Evolutionary conservation across 352 stramenopile genomes (phyloP).

Genomic region (Lagenidium sp.): DNA sequence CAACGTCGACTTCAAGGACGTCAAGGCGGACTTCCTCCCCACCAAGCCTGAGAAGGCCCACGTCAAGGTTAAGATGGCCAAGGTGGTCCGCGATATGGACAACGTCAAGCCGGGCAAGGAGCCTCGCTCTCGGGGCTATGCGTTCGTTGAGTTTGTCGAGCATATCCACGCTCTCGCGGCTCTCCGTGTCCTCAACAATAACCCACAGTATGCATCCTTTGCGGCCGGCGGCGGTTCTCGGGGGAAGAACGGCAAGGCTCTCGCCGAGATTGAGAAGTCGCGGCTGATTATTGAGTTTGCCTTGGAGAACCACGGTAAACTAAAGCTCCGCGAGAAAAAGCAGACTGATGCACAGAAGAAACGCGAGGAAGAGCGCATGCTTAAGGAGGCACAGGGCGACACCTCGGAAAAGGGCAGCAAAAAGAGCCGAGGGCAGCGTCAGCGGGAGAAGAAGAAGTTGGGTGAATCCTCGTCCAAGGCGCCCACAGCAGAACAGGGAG

Average conservation of each 20-base stretch:
- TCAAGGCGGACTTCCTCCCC: slow-evolving; percentile 53
- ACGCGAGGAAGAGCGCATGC: slow-evolving; percentile 48
- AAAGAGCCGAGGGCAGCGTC: slow-evolving; percentile 66
- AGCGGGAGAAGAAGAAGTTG: slow-evolving; percentile 68
- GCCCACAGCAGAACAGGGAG: slow-evolving; percentile 2
- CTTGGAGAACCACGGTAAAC: slow-evolving; percentile 84
- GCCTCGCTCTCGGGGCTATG: slow-evolving; percentile 61
- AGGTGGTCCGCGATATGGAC: slow-evolving; percentile 74
- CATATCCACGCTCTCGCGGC: slow-evolving; percentile 95
- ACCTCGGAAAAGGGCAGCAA: slow-evolving; percentile 18
- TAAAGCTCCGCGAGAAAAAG: slow-evolving; percentile 79
- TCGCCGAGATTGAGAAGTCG: slow-evolving; percentile 44
- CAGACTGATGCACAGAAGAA: slow-evolving; percentile 55
- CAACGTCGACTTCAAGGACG: slow-evolving; percentile 74
- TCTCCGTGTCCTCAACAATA: slow-evolving; percentile 96
- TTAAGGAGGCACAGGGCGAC: slow-evolving; percentile 51
- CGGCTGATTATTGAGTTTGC: slow-evolving; percentile 87
- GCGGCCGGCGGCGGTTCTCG: slow-evolving; percentile 39
- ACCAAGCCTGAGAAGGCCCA: slow-evolving; percentile 15
- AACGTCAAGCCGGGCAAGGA: slow-evolving; percentile 52
- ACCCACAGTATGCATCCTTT: slow-evolving; percentile 82
- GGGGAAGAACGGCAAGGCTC: slow-evolving; percentile 17
- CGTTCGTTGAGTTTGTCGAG: slow-evolving; percentile 97
- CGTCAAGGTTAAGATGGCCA: slow-evolving; percentile 78
- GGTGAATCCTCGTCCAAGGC: slow-evolving; percentile 17